Percentiles rank a stretch among this genome's conserved stretches.
Conservation (phyloP, 148 eudicot species). For the Silene latifolia region DNA sequence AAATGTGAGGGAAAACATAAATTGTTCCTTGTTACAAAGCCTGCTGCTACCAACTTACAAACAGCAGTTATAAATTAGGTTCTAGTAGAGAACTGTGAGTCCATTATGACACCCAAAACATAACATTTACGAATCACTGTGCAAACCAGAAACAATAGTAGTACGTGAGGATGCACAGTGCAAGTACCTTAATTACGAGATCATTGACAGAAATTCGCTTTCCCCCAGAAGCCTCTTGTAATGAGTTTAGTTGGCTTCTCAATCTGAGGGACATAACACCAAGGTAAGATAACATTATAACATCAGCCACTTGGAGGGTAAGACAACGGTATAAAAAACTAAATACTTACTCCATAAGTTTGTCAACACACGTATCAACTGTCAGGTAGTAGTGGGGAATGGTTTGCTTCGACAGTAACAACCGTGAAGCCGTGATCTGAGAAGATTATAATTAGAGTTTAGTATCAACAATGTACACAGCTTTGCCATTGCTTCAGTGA, state of each 20-base stretch:
- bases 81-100: not conserved
- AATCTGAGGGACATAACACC: slow-evolving; percentile 35
- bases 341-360: slow-evolving; percentile 79
- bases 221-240: slow-evolving; percentile 97
- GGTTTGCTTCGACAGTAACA: slow-evolving; percentile 78
- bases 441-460: slow-evolving; percentile 15
- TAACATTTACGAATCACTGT: not conserved
- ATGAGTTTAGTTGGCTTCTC: slow-evolving; percentile 61
- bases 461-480: not conserved
- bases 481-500: not conserved
- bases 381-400: slow-evolving; percentile 85
- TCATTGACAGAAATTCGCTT: slow-evolving; percentile 88
- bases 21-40: not conserved
- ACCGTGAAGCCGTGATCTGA: slow-evolving; percentile 84
- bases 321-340: not conserved
- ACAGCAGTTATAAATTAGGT: not conserved
- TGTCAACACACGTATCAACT: slow-evolving; percentile 83
- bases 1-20: not conserved
- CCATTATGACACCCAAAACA: not conserved
- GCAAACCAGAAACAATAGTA: not conserved
- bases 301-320: not conserved
- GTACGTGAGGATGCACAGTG: not conserved
- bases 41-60: not conserved
- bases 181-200: slow-evolving; percentile 87
- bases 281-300: slow-evolving; percentile 5